Conservation (phyloP, 2,329 filamentous ascomycete genomes). For the Monosporascus sp. region DNA sequence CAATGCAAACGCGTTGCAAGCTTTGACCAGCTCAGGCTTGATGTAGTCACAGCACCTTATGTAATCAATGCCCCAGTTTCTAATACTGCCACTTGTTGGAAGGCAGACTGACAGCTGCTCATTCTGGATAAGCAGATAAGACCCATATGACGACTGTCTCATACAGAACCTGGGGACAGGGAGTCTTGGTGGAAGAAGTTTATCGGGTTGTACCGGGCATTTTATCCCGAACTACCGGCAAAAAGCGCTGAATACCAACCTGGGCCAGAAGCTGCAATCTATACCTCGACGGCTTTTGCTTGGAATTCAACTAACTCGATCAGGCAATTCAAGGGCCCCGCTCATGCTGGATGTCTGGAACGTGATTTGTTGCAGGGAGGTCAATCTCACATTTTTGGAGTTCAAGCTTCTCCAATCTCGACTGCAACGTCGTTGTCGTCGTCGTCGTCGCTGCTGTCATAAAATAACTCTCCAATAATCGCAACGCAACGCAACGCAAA, state of each 20-base stretch:
- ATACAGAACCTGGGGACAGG: neutral
- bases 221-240: slow-evolving; percentile 1
- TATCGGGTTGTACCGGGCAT: slow-evolving; percentile 7
- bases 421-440: neutral
- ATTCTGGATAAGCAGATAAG: neutral
- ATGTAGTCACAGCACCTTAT: neutral
- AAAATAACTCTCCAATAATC: neutral
- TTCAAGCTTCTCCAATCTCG: neutral
- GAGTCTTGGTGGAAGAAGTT: neutral
- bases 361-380: neutral
- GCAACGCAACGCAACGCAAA: neutral
- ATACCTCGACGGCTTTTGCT: neutral
- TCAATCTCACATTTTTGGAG: neutral
- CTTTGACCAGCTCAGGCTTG: neutral
- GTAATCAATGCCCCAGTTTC: neutral
- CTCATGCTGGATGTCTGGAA: neutral
- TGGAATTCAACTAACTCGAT: neutral
- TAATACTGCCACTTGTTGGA: too few species aligned
- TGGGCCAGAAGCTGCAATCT: neutral
- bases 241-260: neutral
- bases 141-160: neutral
- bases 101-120: too few species aligned
- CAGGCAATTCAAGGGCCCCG: neutral
- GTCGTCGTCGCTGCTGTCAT: neutral
- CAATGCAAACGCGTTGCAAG: neutral